Base-by-base conservation (phyloP, 768 basidiomycete genomes). In the Mycena rebaudengoi region DNA sequence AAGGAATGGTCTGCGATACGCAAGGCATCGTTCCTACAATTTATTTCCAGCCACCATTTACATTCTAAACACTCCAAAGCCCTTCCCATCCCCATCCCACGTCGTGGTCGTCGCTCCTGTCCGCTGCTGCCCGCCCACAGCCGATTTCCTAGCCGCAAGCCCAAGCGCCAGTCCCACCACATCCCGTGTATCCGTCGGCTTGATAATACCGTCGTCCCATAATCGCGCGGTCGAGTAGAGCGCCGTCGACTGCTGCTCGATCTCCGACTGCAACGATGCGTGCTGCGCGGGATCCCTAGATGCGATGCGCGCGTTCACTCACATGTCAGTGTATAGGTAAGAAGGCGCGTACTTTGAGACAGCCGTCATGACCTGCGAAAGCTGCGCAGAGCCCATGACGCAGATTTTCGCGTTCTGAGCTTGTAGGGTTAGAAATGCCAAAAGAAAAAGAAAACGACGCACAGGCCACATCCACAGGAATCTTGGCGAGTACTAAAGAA, bases 381-480 rank as follows among this genome's bases (percentile, higher is more conserved):
- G 85, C 73, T 98, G 96, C 10, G 88, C 92, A 2, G 93, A 94
- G 33, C 96, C 96, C 96, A 98, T 98, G 35, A 98, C 96, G 16
- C 91, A 92, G 2, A 97, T 90, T 76, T 92, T 96, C 33, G 96
- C 94, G 67, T 96, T 96, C 90, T 94, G 65, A 39, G 62, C n/a
- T n/a, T n/a, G n/a, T n/a, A 61, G 29, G 28, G 26, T 59, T 63
- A 21, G 62, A 56, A 39, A 32, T 62, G 60, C n/a, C 33, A n/a
- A 55, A 35, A 44, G 2, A 33, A 51, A 33, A 18, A 49, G 23
- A 64, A 39, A 32, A 32, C 5, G 44, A 79, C 91, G 71, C 77
- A 94, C 92, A 60, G 96, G 96, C 96, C 96, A 98, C 94, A 96
- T 96, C 93, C 94, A 98, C 52, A 98, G 77, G 85, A 98, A 98